A percentile compares a stretch with the other conserved stretches of the same genome.
Conservation (phyloP, 2,329 filamentous ascomycete genomes). For the Saccharata proteae region DNA sequence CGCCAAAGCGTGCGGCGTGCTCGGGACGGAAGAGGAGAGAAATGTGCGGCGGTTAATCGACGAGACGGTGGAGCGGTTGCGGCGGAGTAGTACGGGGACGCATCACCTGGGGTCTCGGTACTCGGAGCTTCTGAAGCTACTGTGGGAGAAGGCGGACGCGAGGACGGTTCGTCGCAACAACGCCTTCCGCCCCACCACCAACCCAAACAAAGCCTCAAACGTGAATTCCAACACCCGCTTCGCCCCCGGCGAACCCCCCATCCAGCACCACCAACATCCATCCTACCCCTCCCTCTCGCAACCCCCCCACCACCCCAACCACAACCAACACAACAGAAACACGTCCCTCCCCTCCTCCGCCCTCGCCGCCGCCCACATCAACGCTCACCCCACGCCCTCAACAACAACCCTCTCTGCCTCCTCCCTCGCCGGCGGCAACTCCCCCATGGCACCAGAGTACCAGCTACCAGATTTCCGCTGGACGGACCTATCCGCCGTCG, state of each 20-base stretch:
- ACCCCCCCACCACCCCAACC: not conserved
- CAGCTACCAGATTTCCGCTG: conserved; percentile 38
- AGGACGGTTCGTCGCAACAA: not conserved
- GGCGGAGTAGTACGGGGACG: conserved; percentile 30
- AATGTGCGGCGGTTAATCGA: conserved; percentile 35
- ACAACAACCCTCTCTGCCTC: not conserved
- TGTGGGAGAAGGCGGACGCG: conserved; percentile 33
- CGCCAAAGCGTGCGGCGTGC: conserved; percentile 35
- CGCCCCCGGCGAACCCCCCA: not conserved
- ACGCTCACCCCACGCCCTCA: conserved; percentile 7
- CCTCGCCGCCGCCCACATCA: conserved; percentile 14
- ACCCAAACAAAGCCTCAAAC: conserved; percentile 3
- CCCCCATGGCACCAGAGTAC: conserved; percentile 32
- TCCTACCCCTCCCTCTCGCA: conserved; percentile 5
- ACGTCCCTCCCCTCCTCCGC: conserved; percentile 15
- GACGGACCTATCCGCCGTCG: conserved; percentile 36
- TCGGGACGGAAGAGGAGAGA: conserved; percentile 34
- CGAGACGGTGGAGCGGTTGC: conserved; percentile 31
- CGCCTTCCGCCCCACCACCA: not conserved
- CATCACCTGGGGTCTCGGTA: conserved; percentile 37
- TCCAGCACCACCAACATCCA: conserved; percentile 13
- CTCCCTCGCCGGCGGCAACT: conserved; percentile 1
- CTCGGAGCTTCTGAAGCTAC: conserved; percentile 32
- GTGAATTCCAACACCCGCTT: conserved; percentile 2
- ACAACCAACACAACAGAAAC: conserved; percentile 12